phyloP scores from a whole-genome alignment of 1,139 yeast species.

The Entelexis paramagnoliae region DNA sequence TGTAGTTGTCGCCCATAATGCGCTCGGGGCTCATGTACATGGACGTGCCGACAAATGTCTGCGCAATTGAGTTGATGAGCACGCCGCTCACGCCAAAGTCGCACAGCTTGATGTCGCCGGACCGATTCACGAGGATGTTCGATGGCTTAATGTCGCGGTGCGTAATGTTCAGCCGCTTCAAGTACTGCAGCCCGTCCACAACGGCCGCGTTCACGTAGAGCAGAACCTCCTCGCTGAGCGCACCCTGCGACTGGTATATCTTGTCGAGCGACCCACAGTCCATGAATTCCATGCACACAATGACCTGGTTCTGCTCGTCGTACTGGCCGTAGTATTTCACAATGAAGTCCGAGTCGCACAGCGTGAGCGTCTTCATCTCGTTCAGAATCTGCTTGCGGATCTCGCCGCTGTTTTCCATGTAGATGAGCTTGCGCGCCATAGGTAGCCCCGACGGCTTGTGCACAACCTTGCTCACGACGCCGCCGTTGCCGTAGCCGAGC shows the following conservation, averaged over 20 bases:
- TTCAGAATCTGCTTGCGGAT: slow-evolving; percentile 79
- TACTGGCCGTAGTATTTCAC: slow-evolving; percentile 88
- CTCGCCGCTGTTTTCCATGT: slow-evolving; percentile 70
- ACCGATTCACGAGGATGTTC: slow-evolving; percentile 65
- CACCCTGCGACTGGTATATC: slow-evolving; percentile 43
- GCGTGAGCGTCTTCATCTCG: slow-evolving; percentile 83
- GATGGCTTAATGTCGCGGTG: slow-evolving; percentile 98
- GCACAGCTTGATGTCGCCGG: slow-evolving; percentile 82
- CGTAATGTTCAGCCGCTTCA: slow-evolving; percentile 70
- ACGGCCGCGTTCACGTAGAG: slow-evolving; percentile 70
- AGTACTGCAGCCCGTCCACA: slow-evolving; percentile 67
- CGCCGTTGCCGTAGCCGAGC: slow-evolving; percentile 89
- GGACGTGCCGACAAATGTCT: slow-evolving; percentile 94
- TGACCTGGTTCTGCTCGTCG: slow-evolving; percentile 52
- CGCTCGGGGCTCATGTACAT: slow-evolving; percentile 98
- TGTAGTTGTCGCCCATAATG: slow-evolving; percentile 85
- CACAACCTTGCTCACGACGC: slow-evolving; percentile 77
- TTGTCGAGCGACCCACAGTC: slow-evolving; percentile 89
- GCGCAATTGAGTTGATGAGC: slow-evolving; percentile 83
- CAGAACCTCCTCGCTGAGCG: slow-evolving; percentile 57
- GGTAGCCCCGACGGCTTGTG: slow-evolving; percentile 81
- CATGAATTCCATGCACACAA: slow-evolving; percentile 91
- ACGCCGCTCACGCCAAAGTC: slow-evolving; percentile 95
- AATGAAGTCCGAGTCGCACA: slow-evolving; percentile 69
- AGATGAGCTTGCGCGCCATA: slow-evolving; percentile 86